Conservation (phyloP, 805 yeast genomes). For the Lipomyces spencermartinsiae region DNA sequence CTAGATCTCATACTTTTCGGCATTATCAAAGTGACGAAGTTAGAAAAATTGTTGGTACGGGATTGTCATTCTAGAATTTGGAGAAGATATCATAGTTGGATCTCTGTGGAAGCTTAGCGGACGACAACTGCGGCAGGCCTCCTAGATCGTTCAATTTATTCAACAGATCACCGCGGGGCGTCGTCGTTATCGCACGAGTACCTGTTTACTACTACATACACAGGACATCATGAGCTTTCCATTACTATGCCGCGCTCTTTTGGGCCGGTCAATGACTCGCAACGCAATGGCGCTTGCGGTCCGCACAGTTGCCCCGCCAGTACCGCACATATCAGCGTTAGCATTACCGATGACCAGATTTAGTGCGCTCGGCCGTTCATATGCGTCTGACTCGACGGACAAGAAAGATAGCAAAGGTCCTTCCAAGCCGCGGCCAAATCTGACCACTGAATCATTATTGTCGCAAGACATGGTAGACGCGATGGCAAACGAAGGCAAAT, state of each 20-base stretch:
- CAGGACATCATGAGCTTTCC: slow-evolving; percentile 16
- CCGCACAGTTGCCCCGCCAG: slow-evolving; percentile 13
- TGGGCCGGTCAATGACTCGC: background rate
- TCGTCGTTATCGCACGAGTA: background rate
- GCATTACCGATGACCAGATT: background rate
- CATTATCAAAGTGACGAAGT: background rate
- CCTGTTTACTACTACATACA: background rate
- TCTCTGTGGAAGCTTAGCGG: background rate
- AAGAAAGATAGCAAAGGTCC: background rate
- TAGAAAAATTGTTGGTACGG: background rate
- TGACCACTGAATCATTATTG: slow-evolving; percentile 34
- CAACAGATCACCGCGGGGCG: background rate
- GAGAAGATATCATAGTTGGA: background rate
- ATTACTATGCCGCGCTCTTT: slow-evolving; percentile 2
- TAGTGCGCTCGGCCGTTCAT: background rate
- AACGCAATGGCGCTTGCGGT: background rate
- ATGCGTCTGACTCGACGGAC: background rate
- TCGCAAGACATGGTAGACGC: slow-evolving; percentile 30
- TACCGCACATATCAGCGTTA: background rate
- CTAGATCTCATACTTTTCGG: background rate
- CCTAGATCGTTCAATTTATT: background rate
- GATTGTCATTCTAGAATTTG: background rate
- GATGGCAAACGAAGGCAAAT: slow-evolving; percentile 9
- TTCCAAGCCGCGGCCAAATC: slow-evolving; percentile 32
- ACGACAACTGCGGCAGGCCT: background rate